phyloP scores from a whole-genome alignment of 805 yeast species.

The Crinitomyces ghanaensis region DNA sequence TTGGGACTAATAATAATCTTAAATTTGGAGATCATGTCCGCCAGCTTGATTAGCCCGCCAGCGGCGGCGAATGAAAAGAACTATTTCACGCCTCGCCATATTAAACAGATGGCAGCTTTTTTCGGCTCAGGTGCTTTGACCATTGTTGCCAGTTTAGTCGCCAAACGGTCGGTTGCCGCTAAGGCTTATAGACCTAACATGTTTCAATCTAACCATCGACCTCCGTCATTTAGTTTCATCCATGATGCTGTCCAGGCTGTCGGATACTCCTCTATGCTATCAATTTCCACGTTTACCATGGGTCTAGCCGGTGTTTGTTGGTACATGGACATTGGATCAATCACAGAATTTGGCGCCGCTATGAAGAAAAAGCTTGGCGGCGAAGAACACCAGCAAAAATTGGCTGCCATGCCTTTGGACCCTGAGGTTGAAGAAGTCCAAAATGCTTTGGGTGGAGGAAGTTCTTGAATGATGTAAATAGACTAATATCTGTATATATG shows the following conservation, averaged over 20 bases:
- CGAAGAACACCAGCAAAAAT: conserved; percentile 28
- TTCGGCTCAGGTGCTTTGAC: conserved; percentile 64
- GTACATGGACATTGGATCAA: conserved; percentile 59
- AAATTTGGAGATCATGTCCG: no score
- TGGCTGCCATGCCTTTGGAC: conserved; percentile 12
- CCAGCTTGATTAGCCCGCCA: no score
- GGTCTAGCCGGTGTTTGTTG: conserved; percentile 64
- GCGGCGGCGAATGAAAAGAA: no score
- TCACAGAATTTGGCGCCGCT: conserved; percentile 59
- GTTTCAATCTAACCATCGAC: conserved; percentile 77
- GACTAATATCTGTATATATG: background rate
- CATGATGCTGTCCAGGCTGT: conserved; percentile 81
- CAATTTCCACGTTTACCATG: conserved; percentile 65
- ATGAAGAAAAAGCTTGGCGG: conserved; percentile 63
- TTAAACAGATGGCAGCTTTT: conserved; percentile 56
- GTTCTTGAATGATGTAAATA: conserved; percentile 10
- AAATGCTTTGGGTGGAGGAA: conserved; percentile 8
- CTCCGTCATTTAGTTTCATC: conserved; percentile 71
- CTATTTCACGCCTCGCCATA: conserved; percentile 1
- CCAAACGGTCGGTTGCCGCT: conserved; percentile 60
- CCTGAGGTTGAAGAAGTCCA: conserved; percentile 14
- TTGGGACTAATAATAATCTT: no score
- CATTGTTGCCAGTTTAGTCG: conserved; percentile 58
- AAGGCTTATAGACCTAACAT: conserved; percentile 61
- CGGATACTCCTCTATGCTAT: conserved; percentile 64